Percentiles rank a stretch among this genome's conserved stretches.
These are phyloP conservation scores for Sphaerulina musiva DNA, from an alignment of 2,329 filamentous ascomycete genomes.

Conservation along the genomic window DNA sequence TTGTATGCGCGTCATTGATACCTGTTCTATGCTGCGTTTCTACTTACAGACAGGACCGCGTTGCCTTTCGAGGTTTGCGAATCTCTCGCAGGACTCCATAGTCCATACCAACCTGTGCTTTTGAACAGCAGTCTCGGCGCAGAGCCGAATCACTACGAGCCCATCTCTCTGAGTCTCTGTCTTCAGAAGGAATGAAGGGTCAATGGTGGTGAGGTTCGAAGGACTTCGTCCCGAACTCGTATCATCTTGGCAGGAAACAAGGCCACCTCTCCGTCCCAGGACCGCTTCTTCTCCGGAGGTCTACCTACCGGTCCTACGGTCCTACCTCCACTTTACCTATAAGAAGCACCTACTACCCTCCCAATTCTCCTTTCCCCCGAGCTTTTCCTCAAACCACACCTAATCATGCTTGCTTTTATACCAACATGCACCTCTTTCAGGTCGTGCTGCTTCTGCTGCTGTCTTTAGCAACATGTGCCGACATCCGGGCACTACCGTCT, in stretches of 20 bases:
- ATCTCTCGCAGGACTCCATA: background rate
- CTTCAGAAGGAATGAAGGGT: too few relatives aligned
- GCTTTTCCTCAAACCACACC: background rate
- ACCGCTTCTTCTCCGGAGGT: too few relatives aligned
- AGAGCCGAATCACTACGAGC: too few relatives aligned
- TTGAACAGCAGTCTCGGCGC: too few relatives aligned
- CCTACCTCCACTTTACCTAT: too few relatives aligned
- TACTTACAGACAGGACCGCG: background rate
- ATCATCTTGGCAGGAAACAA: too few relatives aligned
- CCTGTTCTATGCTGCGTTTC: background rate
- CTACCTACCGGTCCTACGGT: too few relatives aligned
- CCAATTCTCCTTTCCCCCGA: background rate
- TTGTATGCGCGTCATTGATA: background rate
- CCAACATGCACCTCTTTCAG: background rate
- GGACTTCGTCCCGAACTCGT: too few relatives aligned
- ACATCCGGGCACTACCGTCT: background rate
- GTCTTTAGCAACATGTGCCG: background rate
- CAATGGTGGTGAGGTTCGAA: too few relatives aligned
- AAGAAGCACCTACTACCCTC: too few relatives aligned
- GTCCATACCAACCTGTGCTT: background rate
- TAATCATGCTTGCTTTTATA: background rate
- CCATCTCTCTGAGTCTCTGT: too few relatives aligned
- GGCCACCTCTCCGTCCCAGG: too few relatives aligned
- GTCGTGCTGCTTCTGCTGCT: background rate
- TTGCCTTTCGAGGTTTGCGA: background rate